Evolutionary conservation across 148 eudicot genomes (phyloP).

Genomic region (Mesembryanthemum crystallinum): DNA sequence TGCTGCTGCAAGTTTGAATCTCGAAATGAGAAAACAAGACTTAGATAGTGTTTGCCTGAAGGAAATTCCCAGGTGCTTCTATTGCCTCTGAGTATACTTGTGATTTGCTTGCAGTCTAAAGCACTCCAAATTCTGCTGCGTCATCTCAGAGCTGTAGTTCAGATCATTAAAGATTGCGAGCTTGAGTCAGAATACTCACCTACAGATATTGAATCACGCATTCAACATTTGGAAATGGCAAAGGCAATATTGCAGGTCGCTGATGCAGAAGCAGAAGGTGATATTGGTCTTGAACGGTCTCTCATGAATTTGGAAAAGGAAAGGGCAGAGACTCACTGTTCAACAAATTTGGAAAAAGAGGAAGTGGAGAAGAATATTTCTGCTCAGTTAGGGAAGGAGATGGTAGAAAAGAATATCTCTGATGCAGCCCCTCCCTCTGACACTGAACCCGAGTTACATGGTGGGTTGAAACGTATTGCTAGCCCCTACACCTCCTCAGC

Average conservation of each 20-base stretch:
- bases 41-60: no score
- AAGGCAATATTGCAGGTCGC: neutral
- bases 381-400: neutral
- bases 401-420: neutral
- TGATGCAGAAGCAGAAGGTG: neutral
- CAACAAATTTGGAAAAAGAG: neutral
- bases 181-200: conserved; percentile 14
- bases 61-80: no score
- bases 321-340: neutral
- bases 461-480: neutral
- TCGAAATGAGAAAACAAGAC: no score
- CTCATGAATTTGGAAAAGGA: neutral
- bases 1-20: no score
- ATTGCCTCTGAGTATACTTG: neutral
- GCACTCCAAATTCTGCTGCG: neutral
- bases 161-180: conserved; percentile 17
- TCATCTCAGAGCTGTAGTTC: conserved; percentile 15
- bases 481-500: conserved; percentile 1
- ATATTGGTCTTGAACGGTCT: neutral
- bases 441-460: neutral
- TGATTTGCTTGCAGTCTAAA: conserved; percentile 13
- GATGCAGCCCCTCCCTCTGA: neutral
- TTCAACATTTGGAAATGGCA: conserved; percentile 11
- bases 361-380: neutral
- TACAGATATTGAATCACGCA: conserved; percentile 7